Evolutionary conservation across 2,329 filamentous ascomycete genomes (phyloP), one percentile per base, ranked within the genome.

Genomic region (Trichoderma endophyticum): DNA sequence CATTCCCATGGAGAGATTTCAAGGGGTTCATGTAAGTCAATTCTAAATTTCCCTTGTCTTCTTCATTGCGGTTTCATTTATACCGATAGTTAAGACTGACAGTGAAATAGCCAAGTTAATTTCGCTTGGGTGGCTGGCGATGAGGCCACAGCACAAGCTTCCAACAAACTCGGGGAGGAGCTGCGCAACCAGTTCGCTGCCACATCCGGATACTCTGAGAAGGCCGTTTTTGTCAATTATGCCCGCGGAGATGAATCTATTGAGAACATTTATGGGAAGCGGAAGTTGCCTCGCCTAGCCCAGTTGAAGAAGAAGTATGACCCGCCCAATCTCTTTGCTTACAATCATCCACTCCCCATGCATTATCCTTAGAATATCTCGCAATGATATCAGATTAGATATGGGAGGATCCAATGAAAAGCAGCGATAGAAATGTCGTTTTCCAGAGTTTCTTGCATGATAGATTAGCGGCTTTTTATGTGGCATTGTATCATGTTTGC

Each of bases 151-250:
- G 56, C 26, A 1, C 26, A 26, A 3, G 66, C 66, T 5, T 60
- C 66, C 6, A 60, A 61, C n/a, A 60, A 32, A 14, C 57, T 61
- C 8, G 66, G 66, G 18, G 28, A 43, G 14, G n/a, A 61, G 14
- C 28, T 69, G 24, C 66, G 66, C 18, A 61, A 60, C 2, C 56
- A 60, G 14, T 69, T 61, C 15, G 36, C 36, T 32, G n/a, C n/a
- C 12, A 60, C 56, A 3, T 61, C 66, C 9, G 66, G 66, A 8
- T 69, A 69, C n/a, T 26, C 26, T 14, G 28, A 61, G n/a, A 56
- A 60, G 26, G 5, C 66, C 4, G 24, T 69, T 69, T 69, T 69
- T 8, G 56, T 69, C 24, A 69, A 61, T 30, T 69, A 69, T n/a
- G 66, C 66, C 2, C 66, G 36, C 2, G 66, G 66, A 5, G 66